These are phyloP conservation scores for Globisporangium nodosum DNA, from an alignment of 352 stramenopile species.

Conservation along the genomic window DNA sequence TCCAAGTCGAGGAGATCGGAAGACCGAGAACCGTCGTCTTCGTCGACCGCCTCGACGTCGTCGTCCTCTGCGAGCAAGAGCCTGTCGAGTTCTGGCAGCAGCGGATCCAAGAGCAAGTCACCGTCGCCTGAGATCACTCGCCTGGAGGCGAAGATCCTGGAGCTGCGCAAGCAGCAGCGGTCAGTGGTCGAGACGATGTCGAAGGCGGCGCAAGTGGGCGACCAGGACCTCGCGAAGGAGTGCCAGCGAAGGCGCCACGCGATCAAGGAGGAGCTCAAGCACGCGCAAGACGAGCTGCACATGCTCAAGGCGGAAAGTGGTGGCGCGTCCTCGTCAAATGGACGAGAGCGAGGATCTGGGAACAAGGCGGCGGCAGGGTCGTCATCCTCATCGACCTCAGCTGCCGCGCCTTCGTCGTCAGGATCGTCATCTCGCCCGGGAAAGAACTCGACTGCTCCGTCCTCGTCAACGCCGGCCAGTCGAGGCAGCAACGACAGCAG, in stretches of 20 bases:
- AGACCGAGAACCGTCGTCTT: not conserved
- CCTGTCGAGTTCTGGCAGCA: conserved; percentile 17
- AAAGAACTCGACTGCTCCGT: conserved; percentile 6
- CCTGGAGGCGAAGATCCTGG: conserved; percentile 67
- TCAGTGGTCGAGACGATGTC: conserved; percentile 65
- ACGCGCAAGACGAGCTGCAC: conserved; percentile 62
- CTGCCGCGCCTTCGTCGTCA: conserved; percentile 5
- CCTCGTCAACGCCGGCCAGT: conserved; percentile 16
- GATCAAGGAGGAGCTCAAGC: conserved; percentile 75
- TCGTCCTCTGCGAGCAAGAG: conserved; percentile 24
- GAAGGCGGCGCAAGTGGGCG: conserved; percentile 62
- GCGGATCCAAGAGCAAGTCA: conserved; percentile 15
- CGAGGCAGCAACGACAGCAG: conserved; percentile 11
- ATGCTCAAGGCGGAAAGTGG: conserved; percentile 35
- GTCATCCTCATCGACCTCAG: not conserved
- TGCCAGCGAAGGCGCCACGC: conserved; percentile 62
- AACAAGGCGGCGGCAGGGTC: too few relatives aligned
- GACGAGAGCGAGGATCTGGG: too few relatives aligned
- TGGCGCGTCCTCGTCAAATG: too few relatives aligned
- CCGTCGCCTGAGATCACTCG: conserved; percentile 45
- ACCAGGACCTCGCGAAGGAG: conserved; percentile 73
- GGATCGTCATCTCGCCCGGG: conserved; percentile 4
- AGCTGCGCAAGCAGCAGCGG: conserved; percentile 74
- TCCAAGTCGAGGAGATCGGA: conserved; percentile 13
- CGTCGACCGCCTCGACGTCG: conserved; percentile 28